phyloP scores from a whole-genome alignment of 1,284 basidiomycete genomes.

The Pascua sp. region DNA sequence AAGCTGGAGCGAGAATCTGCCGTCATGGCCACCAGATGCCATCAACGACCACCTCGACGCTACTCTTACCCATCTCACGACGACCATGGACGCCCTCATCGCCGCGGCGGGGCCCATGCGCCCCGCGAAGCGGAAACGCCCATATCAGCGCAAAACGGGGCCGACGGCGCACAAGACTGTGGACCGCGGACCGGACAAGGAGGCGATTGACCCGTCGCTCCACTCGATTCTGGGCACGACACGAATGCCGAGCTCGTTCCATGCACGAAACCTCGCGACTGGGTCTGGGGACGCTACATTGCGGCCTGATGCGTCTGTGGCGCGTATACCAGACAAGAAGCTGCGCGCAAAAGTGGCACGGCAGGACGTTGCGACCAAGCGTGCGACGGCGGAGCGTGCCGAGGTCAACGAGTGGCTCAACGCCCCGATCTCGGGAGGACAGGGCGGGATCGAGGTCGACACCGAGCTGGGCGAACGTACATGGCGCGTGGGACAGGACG shows the following conservation, averaged over 20 bases:
- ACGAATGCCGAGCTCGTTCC: constrained; percentile 39
- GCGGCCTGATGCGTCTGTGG: constrained; percentile 28
- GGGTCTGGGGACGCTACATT: constrained; percentile 26
- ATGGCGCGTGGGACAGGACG: constrained; percentile 79
- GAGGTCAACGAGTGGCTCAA: constrained; percentile 49
- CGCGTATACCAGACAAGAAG: constrained; percentile 65
- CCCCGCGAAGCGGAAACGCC: constrained; percentile 37
- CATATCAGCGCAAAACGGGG: constrained; percentile 4
- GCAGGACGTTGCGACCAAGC: constrained; percentile 53
- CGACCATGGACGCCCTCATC: constrained; percentile 65
- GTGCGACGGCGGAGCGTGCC: constrained; percentile 36
- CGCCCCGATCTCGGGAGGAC: constrained; percentile 32
- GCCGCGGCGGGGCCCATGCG: constrained; percentile 64
- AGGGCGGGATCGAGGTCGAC: constrained; percentile 47
- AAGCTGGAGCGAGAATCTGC: not conserved
- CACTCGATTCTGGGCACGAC: constrained; percentile 56
- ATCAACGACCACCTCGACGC: not conserved
- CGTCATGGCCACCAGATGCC: not conserved
- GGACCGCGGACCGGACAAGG: constrained; percentile 34
- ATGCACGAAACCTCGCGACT: constrained; percentile 29
- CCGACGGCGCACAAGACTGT: constrained; percentile 39
- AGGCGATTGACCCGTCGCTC: constrained; percentile 56
- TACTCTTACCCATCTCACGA: constrained; percentile 1
- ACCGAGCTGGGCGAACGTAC: constrained; percentile 63
- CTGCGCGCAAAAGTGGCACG: constrained; percentile 65